phyloP scores from a whole-genome alignment of 352 stramenopile genomes.

The Phytophthora palmivora region DNA sequence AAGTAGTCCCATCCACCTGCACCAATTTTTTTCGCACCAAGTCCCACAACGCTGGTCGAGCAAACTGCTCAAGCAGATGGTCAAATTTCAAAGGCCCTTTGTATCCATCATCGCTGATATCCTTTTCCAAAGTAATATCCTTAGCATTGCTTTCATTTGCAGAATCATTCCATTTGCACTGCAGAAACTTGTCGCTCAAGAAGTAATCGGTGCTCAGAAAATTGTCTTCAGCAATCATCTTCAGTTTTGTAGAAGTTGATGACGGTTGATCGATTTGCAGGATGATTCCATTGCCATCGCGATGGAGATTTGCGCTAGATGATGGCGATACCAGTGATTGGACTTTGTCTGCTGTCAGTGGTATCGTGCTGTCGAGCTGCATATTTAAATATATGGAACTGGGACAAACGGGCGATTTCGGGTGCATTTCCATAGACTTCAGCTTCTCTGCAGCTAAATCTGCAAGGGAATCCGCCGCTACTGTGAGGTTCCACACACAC shows the following conservation, averaged over 20 bases:
- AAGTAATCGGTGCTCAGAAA: conserved; percentile 42
- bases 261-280: not conserved
- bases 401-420: conserved; percentile 1
- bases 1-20: conserved; percentile 32
- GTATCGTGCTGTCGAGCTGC: not conserved
- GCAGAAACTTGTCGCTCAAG: conserved; percentile 41
- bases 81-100: conserved; percentile 13
- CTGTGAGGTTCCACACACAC: conserved; percentile 36
- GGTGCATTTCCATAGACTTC: not conserved
- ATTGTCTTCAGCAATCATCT: conserved; percentile 19
- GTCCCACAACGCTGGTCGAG: conserved; percentile 54
- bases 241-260: conserved; percentile 12
- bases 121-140: not conserved
- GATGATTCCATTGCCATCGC: not conserved
- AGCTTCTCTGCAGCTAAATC: conserved; percentile 25
- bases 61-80: conserved; percentile 40
- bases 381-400: not conserved
- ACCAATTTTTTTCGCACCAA: conserved; percentile 56
- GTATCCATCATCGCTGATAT: not conserved
- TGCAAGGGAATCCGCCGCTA: conserved; percentile 1
- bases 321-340: not conserved
- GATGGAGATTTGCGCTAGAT: not conserved
- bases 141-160: not conserved
- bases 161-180: conserved; percentile 32
- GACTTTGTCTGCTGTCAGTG: not conserved